Base-by-base conservation (phyloP, 1,284 basidiomycete genomes). In the Anthracocystis panici-leucophaei region DNA sequence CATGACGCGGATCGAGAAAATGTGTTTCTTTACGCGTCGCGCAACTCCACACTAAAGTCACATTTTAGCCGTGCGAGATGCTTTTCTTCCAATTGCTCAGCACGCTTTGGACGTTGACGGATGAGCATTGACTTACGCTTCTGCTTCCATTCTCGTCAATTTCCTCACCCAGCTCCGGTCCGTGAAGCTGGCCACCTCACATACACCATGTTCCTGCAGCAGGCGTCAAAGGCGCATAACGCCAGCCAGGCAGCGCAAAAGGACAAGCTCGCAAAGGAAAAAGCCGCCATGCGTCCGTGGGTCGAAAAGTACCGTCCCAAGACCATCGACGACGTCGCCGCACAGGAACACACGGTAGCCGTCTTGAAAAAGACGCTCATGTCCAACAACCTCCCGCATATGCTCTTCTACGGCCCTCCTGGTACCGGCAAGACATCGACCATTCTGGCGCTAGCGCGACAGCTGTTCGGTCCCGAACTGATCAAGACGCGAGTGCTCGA, bases 391-490 rank as follows among this genome's bases (percentile, higher is more conserved):
- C 89, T 99, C 50, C 96, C 97, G 2, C 97, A 99, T 84, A 99
- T 99, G 96, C 88, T 99, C 55, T 99, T 99, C 88, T 99, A 99
- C 80, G 97, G 97, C 0, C 97, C 97, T 20, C 97, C 97, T 10
- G 97, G 97, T 31, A 99, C 97, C 8, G 97, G 97, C 53, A 99
- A 99, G 87, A 99, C 97, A 16, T 97, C 94, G 41, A 98, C 97
- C 0, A 99, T 99, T 79, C 90, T 99, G 16, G 97, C 97, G 14
- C 88, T 99, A 42, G 89, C 97, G 46, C 89, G 95, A 53, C 95
- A 99, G 86, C 89, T 99, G 18, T 99, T 96, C 84, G 97, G 97
- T 49, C 97, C 96, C 57, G 96, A 98, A 77, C 92, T 97, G 82
- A 97, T 98, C 84, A 90, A 91, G 74, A 91, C 92, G 48, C 91